phyloP scores from a whole-genome alignment of 2,329 filamentous ascomycete species.

The Cladosporium sp. region DNA sequence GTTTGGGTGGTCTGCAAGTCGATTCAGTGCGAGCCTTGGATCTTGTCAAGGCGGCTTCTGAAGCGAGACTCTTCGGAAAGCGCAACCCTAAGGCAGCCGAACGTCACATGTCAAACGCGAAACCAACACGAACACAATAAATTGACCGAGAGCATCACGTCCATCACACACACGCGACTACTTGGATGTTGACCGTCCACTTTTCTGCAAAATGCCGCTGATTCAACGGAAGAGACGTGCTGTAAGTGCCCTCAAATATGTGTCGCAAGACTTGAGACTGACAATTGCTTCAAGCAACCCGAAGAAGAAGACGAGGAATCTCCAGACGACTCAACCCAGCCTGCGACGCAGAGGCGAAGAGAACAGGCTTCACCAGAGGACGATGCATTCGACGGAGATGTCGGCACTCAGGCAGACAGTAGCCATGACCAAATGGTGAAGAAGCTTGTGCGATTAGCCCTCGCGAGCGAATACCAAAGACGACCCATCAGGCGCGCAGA shows the following conservation, averaged over 20 bases:
- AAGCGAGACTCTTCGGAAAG: neutral
- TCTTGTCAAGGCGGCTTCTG: neutral
- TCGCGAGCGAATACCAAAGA: conserved; percentile 63
- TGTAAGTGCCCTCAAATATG: conserved; percentile 24
- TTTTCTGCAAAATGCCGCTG: conserved; percentile 23
- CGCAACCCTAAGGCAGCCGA: neutral
- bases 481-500: conserved; percentile 60
- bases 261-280: neutral
- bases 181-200: neutral
- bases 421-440: conserved; percentile 55
- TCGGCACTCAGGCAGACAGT: conserved; percentile 32
- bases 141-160: neutral
- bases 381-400: conserved; percentile 27
- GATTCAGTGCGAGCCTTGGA: neutral
- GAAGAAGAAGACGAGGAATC: conserved; percentile 30
- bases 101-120: conserved; percentile 22
- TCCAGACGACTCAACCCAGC: conserved; percentile 30
- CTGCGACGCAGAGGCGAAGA: conserved; percentile 36
- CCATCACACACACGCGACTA: neutral
- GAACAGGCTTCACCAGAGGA: conserved; percentile 26
- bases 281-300: conserved; percentile 24
- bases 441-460: conserved; percentile 62
- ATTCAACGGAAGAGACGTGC: conserved; percentile 33
- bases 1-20: neutral
- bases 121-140: neutral